These are phyloP conservation scores for Plasmodium reichenowi DNA, from an alignment of 169 alveolate species.

Conservation along the genomic window DNA sequence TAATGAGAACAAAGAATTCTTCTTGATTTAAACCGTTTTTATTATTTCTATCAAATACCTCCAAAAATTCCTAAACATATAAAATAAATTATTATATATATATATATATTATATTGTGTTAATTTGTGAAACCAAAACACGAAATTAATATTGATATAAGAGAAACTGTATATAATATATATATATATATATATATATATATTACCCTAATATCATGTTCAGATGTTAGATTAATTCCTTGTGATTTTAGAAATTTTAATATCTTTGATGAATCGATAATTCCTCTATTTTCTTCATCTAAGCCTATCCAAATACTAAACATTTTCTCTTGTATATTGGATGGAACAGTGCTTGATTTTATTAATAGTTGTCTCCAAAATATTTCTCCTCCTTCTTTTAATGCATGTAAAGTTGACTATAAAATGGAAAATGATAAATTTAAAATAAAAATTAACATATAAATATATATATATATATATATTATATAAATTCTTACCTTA, in stretches of 20 bases:
- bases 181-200: neutral
- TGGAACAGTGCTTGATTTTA: constrained; percentile 77
- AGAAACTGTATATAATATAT: neutral
- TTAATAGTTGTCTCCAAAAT: constrained; percentile 81
- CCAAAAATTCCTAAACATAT: constrained; percentile 69
- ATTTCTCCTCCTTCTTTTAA: constrained; percentile 82
- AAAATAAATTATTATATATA: neutral
- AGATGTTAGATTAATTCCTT: constrained; percentile 76
- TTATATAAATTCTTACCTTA: constrained; percentile 13
- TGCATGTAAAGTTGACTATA: constrained; percentile 82
- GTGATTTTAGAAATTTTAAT: constrained; percentile 77
- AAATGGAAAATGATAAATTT: constrained; percentile 14
- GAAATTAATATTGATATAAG: neutral
- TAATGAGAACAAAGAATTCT: constrained; percentile 79
- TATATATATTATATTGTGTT: too few relatives aligned
- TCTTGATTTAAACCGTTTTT: constrained; percentile 82
- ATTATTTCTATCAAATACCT: constrained; percentile 75
- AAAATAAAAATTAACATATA: neutral
- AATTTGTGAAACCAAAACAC: too few relatives aligned
- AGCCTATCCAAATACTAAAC: constrained; percentile 79
- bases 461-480: constrained; percentile 5
- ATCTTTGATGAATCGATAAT: constrained; percentile 77
- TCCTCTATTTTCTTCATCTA: constrained; percentile 83
- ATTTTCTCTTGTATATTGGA: constrained; percentile 77
- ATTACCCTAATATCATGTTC: constrained; percentile 79